Base-by-base conservation (phyloP, 2,329 filamentous ascomycete species). In the Lasiodiplodia citricola region DNA sequence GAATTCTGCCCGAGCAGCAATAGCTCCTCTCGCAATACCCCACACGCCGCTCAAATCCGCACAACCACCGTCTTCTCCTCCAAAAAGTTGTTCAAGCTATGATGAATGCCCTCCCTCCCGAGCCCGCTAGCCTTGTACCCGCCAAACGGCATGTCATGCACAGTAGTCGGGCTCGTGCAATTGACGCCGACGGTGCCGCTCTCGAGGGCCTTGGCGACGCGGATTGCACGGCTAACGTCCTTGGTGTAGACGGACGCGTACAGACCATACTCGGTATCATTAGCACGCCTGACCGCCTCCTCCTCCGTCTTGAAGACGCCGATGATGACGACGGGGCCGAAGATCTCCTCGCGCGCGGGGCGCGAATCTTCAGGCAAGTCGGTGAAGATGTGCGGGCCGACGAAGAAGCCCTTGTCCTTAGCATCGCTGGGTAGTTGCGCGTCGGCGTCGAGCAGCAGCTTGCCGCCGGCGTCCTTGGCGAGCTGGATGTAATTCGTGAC, bases 301-400 rank as follows among this genome's bases (percentile, higher is more conserved):
- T 74, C 73, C 67, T 81, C 78, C 1, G 74, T 76, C 23, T 70
- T 69, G 71, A 82, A 81, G 0, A 75, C 75, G 71, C 77, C 76
- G 50, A 81, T 76, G 16, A 74, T 70, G n/a, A 79, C 75, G 5
- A 81, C 77, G 1, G 80, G 77, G 5, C 80, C 79, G 64, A 82
- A 80, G 16, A 81, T 76, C 70, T 81, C 79, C 65, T 80, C 74
- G 37, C 73, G 77, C 25, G 75, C 71, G 21, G 79, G 74, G 38
- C 72, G 79, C 1, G 81, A 78, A 38, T 80, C 74, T 70, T 83
- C 81, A 14, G 81, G 77, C 5, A 80, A 77, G 62, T 83, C 74
- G n/a, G 79, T 73, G 75, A 85, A 85, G 52, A 86, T 80, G 14
- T 82, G 82, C 1, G 84, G 83, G 68, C 80, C 77, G 28, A 86